Evolutionary conservation across 192 early-diverging fungal genomes (phyloP).

Genomic region (Coemansia pectinata): DNA sequence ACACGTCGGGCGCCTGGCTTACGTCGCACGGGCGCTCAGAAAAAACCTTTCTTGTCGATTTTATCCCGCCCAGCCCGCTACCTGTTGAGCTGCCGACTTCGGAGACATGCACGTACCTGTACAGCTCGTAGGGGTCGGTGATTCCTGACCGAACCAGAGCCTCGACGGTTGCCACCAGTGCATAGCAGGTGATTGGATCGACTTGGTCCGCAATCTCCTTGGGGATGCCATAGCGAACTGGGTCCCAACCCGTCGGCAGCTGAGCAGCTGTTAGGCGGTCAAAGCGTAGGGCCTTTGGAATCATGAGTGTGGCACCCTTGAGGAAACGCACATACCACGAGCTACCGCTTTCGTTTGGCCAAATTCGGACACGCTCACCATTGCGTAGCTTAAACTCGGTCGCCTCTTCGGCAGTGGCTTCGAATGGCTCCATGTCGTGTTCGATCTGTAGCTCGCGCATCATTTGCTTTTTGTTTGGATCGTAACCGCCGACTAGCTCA

Average conservation of each 20-base stretch:
- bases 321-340: slow-evolving; percentile 79
- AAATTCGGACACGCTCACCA: slow-evolving; percentile 70
- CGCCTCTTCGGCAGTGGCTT: slow-evolving; percentile 85
- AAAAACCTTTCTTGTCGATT: slow-evolving; percentile 77
- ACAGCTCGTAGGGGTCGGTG: slow-evolving; percentile 98
- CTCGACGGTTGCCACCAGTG: slow-evolving; percentile 88
- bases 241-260: slow-evolving; percentile 95
- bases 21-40: slow-evolving; percentile 75
- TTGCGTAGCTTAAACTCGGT: slow-evolving; percentile 81
- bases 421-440: slow-evolving; percentile 85
- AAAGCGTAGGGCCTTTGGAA: slow-evolving; percentile 93
- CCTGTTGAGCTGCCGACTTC: slow-evolving; percentile 91
- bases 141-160: slow-evolving; percentile 88
- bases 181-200: slow-evolving; percentile 88
- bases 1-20: slow-evolving; percentile 84
- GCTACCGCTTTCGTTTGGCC: slow-evolving; percentile 52
- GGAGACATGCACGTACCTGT: slow-evolving; percentile 91
- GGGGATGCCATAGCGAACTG: slow-evolving; percentile 89
- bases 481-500: slow-evolving; percentile 59
- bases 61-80: slow-evolving; percentile 87
- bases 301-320: slow-evolving; percentile 83
- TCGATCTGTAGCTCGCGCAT: slow-evolving; percentile 90
- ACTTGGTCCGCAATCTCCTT: slow-evolving; percentile 89
- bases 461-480: slow-evolving; percentile 78
- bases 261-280: slow-evolving; percentile 90